Percentiles rank a stretch among this genome's conserved stretches.
Conservation (phyloP, 257 asterid species). For the Mentha longifolia region DNA sequence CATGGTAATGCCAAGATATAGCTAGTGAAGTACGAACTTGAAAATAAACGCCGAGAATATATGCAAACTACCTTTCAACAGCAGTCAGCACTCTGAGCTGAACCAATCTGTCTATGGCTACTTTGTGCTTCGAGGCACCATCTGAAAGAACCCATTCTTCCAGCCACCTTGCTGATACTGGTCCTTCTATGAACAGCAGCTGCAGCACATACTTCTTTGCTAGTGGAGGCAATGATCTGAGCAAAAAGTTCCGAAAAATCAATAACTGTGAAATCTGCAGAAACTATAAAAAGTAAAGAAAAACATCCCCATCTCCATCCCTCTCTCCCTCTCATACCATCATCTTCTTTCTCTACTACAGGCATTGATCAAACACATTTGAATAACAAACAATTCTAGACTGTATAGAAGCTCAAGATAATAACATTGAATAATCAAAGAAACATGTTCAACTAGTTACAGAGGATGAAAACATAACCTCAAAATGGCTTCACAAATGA, state of each 20-base stretch:
- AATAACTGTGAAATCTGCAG: not conserved
- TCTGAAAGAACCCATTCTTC: conserved; percentile 94
- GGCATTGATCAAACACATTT: too few relatives aligned
- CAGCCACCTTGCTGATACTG: conserved; percentile 67
- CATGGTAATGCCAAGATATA: conserved; percentile 9
- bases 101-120: conserved; percentile 79
- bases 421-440: not conserved
- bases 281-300: conserved; percentile 77
- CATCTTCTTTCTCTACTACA: not conserved
- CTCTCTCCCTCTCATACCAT: not conserved
- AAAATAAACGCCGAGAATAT: conserved; percentile 17
- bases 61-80: conserved; percentile 70
- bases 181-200: conserved; percentile 71
- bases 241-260: conserved; percentile 22
- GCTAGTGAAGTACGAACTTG: not conserved
- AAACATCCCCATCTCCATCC: conserved; percentile 39
- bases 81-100: conserved; percentile 83
- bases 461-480: conserved; percentile 48
- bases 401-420: not conserved
- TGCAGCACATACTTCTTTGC: conserved; percentile 92
- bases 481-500: conserved; percentile 95
- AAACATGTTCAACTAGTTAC: not conserved
- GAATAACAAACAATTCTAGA: not conserved
- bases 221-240: conserved; percentile 94
- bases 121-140: conserved; percentile 86